Evolutionary conservation across 2,329 filamentous ascomycete species (phyloP).

Genomic region (Nigrospora osmanthi): DNA sequence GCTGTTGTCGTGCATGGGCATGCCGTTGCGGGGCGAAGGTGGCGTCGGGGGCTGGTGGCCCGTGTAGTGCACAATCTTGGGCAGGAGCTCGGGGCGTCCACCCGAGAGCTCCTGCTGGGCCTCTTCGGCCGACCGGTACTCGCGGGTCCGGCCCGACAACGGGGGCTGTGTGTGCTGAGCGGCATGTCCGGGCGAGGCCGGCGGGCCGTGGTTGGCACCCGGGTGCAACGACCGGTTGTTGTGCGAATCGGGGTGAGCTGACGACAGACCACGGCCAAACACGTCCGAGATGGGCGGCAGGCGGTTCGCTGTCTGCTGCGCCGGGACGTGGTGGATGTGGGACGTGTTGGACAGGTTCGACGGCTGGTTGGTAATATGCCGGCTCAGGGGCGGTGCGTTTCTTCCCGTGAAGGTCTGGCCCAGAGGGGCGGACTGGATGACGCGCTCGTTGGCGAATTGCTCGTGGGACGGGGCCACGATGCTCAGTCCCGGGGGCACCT

Average conservation of each 20-base stretch:
- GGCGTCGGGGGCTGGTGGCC: constrained; percentile 90
- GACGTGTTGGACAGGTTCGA: constrained; percentile 77
- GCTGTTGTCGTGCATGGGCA: constrained; percentile 35
- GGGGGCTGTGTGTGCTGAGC: constrained; percentile 45
- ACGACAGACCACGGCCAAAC: constrained; percentile 68
- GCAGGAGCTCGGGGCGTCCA: constrained; percentile 85
- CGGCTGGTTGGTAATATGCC: constrained; percentile 73
- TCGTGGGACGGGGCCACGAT: constrained; percentile 93
- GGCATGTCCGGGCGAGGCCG: constrained; percentile 65
- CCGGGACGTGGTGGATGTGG: constrained; percentile 85
- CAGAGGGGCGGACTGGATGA: constrained; percentile 93
- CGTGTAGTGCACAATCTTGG: constrained; percentile 91
- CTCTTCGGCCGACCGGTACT: constrained; percentile 94
- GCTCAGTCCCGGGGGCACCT: constrained; percentile 80
- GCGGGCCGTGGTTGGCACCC: too few species aligned
- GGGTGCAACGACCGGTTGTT: constrained; percentile 44
- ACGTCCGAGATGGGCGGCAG: constrained; percentile 92
- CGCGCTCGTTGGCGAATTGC: constrained; percentile 86
- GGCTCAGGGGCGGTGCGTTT: constrained; percentile 66
- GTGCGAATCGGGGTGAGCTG: constrained; percentile 45
- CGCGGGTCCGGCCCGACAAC: constrained; percentile 60
- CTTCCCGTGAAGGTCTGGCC: constrained; percentile 93
- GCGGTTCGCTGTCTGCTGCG: constrained; percentile 82
- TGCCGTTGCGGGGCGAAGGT: constrained; percentile 63
- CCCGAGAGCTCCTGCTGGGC: constrained; percentile 84